phyloP scores from a whole-genome alignment of 345 rosid genomes.

The Physaria fendleri region DNA sequence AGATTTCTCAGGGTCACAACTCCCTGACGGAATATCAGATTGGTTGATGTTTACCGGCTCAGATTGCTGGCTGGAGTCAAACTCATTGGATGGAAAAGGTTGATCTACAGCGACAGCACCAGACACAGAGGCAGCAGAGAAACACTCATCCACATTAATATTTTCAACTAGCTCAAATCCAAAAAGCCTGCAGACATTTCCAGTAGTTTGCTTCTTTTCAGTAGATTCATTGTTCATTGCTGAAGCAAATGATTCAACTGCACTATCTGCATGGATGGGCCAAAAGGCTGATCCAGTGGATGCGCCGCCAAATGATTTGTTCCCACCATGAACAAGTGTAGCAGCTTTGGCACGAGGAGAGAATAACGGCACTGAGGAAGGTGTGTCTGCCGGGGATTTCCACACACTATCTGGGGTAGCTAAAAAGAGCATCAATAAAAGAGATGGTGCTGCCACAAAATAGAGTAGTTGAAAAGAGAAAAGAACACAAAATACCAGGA shows the following conservation, averaged over 20 bases:
- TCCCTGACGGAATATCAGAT: slow-evolving; percentile 51
- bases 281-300: slow-evolving; percentile 50
- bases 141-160: slow-evolving; percentile 52
- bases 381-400: slow-evolving; percentile 56
- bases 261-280: slow-evolving; percentile 50
- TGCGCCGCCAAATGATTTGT: slow-evolving; percentile 35
- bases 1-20: slow-evolving; percentile 83
- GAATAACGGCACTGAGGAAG: slow-evolving; percentile 46
- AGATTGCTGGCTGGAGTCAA: slow-evolving; percentile 62
- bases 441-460: slow-evolving; percentile 28
- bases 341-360: slow-evolving; percentile 48
- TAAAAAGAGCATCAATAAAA: slow-evolving; percentile 18
- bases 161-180: slow-evolving; percentile 80
- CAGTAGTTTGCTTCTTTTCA: slow-evolving; percentile 54
- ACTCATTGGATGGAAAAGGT: slow-evolving; percentile 47
- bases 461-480: slow-evolving; percentile 7
- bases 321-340: slow-evolving; percentile 40
- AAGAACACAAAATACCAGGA: slow-evolving; percentile 54
- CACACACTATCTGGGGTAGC: slow-evolving; percentile 54
- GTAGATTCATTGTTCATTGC: slow-evolving; percentile 46
- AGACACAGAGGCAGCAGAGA: slow-evolving; percentile 36
- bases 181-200: slow-evolving; percentile 74
- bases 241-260: slow-evolving; percentile 57
- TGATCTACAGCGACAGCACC: slow-evolving; percentile 41
- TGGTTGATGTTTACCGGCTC: slow-evolving; percentile 60